A percentile compares a stretch with the other conserved stretches of the same genome.
Evolutionary conservation across 257 asterid species (phyloP).

Genomic region (Solanum chiquidenum): DNA sequence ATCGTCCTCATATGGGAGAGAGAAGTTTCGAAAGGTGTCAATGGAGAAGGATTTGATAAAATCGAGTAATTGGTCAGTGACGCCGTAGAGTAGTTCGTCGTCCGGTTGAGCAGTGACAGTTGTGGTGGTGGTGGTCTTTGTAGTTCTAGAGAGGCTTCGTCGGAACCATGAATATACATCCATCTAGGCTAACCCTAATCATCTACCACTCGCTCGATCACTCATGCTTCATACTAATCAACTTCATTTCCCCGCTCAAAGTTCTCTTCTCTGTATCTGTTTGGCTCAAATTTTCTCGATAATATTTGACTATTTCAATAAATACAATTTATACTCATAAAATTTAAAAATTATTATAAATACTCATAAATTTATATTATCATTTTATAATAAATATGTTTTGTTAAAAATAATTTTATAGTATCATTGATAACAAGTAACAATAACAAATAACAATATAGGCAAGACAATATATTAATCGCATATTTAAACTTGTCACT

Average conservation of each 20-base stretch:
- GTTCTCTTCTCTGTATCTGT: background rate
- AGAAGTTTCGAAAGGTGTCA: constrained; percentile 61
- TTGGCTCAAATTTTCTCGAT: background rate
- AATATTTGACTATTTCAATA: no score
- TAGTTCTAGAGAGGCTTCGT: constrained; percentile 42
- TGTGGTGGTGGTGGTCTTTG: constrained; percentile 5
- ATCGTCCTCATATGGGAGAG: constrained; percentile 42
- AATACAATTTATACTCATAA: no score
- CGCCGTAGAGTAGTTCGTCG: constrained; percentile 39
- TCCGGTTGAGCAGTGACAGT: background rate
- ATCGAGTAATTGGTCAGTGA: constrained; percentile 52
- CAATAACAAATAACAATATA: no score
- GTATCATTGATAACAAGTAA: background rate
- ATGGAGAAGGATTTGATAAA: constrained; percentile 54
- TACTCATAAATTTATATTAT: background rate
- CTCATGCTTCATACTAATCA: background rate
- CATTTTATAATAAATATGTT: no score
- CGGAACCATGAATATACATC: constrained; percentile 64
- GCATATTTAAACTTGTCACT: no score
- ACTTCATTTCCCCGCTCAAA: background rate
- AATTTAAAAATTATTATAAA: no score
- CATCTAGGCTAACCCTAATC: constrained; percentile 7
- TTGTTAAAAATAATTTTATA: background rate
- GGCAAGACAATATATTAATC: background rate
- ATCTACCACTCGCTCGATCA: background rate